Evolutionary conservation across 306 rosid genomes (phyloP).

Genomic region (Cucurbita moschata): DNA sequence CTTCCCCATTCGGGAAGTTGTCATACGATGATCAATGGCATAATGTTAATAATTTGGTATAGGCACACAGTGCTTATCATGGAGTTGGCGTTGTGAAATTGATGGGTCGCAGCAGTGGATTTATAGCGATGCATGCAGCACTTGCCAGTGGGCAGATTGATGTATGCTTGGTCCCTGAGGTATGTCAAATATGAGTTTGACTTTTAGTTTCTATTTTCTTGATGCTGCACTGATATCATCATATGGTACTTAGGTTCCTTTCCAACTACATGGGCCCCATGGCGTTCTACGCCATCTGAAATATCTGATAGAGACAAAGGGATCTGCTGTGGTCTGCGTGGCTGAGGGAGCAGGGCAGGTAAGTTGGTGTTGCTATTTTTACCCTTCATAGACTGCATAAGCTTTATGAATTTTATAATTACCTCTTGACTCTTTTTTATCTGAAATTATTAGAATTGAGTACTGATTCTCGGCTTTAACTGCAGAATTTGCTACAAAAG

Average conservation of each 20-base stretch:
- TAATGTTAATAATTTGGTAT: not conserved
- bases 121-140: conserved; percentile 94
- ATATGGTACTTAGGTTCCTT: conserved; percentile 47
- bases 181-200: conserved; percentile 15
- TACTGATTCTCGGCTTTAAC: conserved; percentile 4
- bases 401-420: not conserved
- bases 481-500: conserved; percentile 77
- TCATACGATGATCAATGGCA: not conserved
- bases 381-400: not conserved
- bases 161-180: conserved; percentile 95
- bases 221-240: conserved; percentile 4
- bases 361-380: conserved; percentile 4
- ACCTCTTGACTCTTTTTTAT: not conserved
- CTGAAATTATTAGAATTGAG: conserved; percentile 8
- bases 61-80: conserved; percentile 99
- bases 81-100: conserved; percentile 88
- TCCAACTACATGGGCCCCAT: conserved; percentile 71
- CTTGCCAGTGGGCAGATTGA: conserved; percentile 93
- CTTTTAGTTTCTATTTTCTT: conserved; percentile 1
- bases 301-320: conserved; percentile 76
- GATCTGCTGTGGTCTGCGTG: conserved; percentile 83
- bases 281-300: conserved; percentile 79
- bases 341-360: conserved; percentile 99
- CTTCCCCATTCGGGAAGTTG: not conserved
- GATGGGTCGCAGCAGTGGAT: conserved; percentile 99